Conservation (phyloP, 1,139 yeast species). For the Blastobotrys malaysiensis region DNA sequence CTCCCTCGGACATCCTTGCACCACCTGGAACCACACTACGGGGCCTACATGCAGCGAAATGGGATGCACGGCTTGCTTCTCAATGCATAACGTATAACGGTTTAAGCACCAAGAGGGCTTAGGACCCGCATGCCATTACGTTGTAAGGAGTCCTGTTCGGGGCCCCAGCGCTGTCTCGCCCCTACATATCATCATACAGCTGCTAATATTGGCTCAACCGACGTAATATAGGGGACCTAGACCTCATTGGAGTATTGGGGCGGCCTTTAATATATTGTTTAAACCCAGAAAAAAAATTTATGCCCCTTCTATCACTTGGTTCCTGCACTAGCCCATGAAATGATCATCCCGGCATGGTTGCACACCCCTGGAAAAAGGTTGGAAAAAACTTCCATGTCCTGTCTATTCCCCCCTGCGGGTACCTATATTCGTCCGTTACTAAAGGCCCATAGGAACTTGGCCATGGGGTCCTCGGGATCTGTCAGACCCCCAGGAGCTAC, state of each 20-base stretch:
- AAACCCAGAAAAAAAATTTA: too few relatives aligned
- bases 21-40: constrained; percentile 1
- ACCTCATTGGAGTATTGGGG: not conserved
- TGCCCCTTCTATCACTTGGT: too few relatives aligned
- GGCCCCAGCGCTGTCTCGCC: not conserved
- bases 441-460: not conserved
- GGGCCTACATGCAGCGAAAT: not conserved
- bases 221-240: not conserved
- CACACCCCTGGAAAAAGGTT: too few relatives aligned
- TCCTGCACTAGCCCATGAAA: too few relatives aligned
- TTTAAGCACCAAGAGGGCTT: not conserved
- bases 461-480: not conserved
- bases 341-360: too few relatives aligned
- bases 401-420: not conserved
- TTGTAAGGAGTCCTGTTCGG: not conserved
- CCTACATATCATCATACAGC: not conserved
- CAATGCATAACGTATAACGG: not conserved
- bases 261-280: too few relatives aligned
- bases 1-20: not conserved
- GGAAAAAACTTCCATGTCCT: too few relatives aligned
- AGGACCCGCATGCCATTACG: not conserved
- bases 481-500: not conserved
- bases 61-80: not conserved
- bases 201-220: not conserved
- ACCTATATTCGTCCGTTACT: not conserved